A percentile compares a stretch with the other conserved stretches of the same genome.
Conservation (phyloP, 129 eudicot genomes). For the Pseudognaphalium luteoalbum region DNA sequence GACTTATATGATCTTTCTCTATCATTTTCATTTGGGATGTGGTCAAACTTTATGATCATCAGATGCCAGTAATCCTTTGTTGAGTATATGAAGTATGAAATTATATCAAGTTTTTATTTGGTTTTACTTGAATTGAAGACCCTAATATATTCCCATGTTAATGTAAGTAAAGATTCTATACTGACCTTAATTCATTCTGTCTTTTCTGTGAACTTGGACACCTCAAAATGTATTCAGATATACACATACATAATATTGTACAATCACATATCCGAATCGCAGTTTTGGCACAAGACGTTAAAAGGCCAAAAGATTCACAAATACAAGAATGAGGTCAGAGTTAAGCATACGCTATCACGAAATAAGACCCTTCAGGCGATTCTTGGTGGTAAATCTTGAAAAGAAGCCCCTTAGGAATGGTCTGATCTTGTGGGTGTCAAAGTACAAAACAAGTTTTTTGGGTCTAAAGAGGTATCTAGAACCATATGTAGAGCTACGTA, state of each 20-base stretch:
- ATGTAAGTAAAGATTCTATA: no score
- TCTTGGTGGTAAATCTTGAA: neutral
- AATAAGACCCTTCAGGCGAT: no score
- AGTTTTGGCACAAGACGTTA: neutral
- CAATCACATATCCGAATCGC: neutral
- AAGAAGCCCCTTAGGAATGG: neutral
- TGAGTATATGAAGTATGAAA: no score
- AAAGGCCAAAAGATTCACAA: neutral
- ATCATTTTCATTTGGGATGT: no score
- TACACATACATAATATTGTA: neutral
- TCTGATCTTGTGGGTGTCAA: conserved; percentile 1
- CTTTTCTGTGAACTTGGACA: neutral
- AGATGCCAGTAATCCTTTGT: no score
- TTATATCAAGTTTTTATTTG: no score
- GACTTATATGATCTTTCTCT: no score
- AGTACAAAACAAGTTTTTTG: conserved; percentile 18
- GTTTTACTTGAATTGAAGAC: no score
- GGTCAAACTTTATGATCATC: no score
- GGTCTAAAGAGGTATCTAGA: conserved; percentile 37
- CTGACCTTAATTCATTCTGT: neutral
- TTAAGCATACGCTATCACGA: no score
- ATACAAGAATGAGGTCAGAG: no score
- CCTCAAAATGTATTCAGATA: neutral
- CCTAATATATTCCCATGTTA: no score
- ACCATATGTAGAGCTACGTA: conserved; percentile 42